Evolutionary conservation across 2,329 filamentous ascomycete species (phyloP).

Genomic region (Botrytis squamosa): DNA sequence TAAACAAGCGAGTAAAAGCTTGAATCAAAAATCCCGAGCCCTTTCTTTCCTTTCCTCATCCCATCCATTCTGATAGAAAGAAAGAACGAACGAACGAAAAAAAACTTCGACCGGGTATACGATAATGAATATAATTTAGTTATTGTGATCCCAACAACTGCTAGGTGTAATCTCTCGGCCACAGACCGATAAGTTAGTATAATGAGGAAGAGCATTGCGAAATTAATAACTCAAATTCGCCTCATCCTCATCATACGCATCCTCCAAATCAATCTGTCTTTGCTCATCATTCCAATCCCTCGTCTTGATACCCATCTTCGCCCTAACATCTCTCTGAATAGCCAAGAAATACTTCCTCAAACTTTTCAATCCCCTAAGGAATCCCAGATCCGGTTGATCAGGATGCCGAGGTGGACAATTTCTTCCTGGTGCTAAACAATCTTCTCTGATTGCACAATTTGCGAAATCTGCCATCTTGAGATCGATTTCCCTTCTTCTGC

Average conservation of each 20-base stretch:
- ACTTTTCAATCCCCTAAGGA: constrained; percentile 78
- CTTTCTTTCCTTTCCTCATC: neutral
- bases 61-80: neutral
- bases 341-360: constrained; percentile 81
- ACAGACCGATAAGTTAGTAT: neutral
- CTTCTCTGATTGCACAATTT: constrained; percentile 90
- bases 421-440: constrained; percentile 56
- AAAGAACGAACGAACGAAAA: neutral
- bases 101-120: neutral
- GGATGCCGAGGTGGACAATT: constrained; percentile 81
- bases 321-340: constrained; percentile 75
- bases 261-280: constrained; percentile 10
- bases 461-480: constrained; percentile 99
- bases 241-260: constrained; percentile 18
- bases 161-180: neutral
- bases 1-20: neutral
- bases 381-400: constrained; percentile 79
- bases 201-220: neutral
- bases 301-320: constrained; percentile 26
- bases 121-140: neutral
- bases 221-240: constrained; percentile 19
- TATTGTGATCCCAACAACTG: neutral
- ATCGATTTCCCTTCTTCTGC: constrained; percentile 61
- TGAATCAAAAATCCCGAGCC: neutral
- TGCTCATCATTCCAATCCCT: constrained; percentile 13